Base-by-base conservation (phyloP, 768 basidiomycete genomes). In the Scleroderma citrinum region DNA sequence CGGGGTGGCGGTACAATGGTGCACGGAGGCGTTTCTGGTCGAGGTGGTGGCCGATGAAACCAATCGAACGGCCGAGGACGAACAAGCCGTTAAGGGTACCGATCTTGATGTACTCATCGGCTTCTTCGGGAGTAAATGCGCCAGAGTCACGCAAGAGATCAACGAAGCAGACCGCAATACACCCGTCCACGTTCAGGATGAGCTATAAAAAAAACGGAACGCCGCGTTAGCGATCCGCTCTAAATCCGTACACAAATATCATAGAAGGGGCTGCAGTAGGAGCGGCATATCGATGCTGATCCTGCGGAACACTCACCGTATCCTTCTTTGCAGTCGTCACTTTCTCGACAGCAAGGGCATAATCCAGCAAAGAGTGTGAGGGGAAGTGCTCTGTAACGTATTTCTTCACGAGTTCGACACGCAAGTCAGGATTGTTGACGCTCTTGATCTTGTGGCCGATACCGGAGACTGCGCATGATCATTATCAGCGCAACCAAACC, bases 361-460 rank as follows among this genome's bases (percentile, higher is more conserved):
- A 95, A 71, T 95, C 93, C 59, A 95, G 82, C 56, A 95, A 75
- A 56, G 81, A 83, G 73, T 94, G 92, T 62, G 83, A 85, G 3
- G 95, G 95, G 90, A 99, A 99, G 78, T 95, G 73, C 73, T 95
- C 92, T 73, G 66, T 74, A 52, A 95, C 95, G 60, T 88, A 99
- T 73, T 94, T 92, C 79, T 97, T 96, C 47, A 92, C 90, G 52
- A 92, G 84, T 71, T 91, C 87, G 53, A 92, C 89, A 64, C 89
- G 88, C 40, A 91, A 76, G 76, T 93, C 91, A 42, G 91, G 92
- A 81, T 94, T 94, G 72, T 91, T 93, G 56, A 92, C 89, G 56
- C 87, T 92, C 83, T 99, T 99, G 78, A 99, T 96, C 82, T 98
- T 98, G 84, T 99, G 95, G 40, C 95, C 95, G 57, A 99, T 99